Evolutionary conservation across 1,284 basidiomycete genomes (phyloP).

Genomic region (Anthracocystis walkeri): DNA sequence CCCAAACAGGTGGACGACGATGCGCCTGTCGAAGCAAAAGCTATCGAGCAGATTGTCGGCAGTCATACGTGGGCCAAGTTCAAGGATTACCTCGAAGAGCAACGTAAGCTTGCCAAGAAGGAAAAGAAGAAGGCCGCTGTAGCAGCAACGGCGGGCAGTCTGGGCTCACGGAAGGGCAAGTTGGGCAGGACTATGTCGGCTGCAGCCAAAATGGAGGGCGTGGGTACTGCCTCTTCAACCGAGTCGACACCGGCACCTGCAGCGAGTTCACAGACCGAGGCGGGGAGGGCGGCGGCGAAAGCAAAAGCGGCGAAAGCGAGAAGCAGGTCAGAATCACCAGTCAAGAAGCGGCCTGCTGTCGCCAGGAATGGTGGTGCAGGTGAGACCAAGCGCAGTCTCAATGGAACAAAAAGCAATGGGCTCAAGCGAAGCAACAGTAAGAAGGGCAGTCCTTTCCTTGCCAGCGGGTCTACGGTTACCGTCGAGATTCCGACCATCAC

Average conservation of each 20-base stretch:
- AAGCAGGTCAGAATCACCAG: slow-evolving; percentile 37
- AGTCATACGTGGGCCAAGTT: slow-evolving; percentile 41
- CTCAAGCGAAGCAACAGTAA: slow-evolving; percentile 41
- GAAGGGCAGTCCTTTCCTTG: slow-evolving; percentile 28
- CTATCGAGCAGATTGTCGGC: slow-evolving; percentile 37
- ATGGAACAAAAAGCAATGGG: slow-evolving; percentile 11
- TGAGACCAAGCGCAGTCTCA: neutral
- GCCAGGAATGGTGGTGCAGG: slow-evolving; percentile 3
- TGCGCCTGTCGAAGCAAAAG: slow-evolving; percentile 13
- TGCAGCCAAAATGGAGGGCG: slow-evolving; percentile 40
- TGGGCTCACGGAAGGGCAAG: slow-evolving; percentile 31
- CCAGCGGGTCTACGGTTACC: slow-evolving; percentile 7
- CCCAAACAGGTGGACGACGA: slow-evolving; percentile 23
- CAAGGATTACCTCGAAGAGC: slow-evolving; percentile 40
- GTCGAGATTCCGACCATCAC: slow-evolving; percentile 36
- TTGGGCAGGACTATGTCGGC: slow-evolving; percentile 37
- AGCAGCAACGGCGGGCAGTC: slow-evolving; percentile 9
- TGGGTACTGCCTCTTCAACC: slow-evolving; percentile 8
- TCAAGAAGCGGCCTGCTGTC: slow-evolving; percentile 25
- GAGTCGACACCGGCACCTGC: slow-evolving; percentile 12
- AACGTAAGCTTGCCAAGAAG: slow-evolving; percentile 44
- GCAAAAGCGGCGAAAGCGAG: slow-evolving; percentile 25
- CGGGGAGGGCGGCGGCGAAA: slow-evolving; percentile 15
- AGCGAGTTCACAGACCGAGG: slow-evolving; percentile 10
- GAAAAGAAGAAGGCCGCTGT: slow-evolving; percentile 30